Evolutionary conservation across 495 filamentous ascomycete species (phyloP).

Genomic region (Annulohypoxylon bovei): DNA sequence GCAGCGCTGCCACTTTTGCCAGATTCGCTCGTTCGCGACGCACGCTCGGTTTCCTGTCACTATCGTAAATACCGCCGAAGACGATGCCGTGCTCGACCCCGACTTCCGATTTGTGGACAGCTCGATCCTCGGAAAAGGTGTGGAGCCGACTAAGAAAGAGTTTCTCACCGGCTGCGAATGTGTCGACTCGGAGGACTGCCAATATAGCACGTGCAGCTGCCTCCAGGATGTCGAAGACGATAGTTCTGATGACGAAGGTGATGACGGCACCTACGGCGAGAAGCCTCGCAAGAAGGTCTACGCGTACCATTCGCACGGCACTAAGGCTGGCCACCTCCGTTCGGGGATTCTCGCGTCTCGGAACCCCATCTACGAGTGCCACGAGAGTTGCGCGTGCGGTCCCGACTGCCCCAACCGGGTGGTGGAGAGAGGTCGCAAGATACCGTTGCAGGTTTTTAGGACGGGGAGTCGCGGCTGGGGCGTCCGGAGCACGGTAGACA

Average conservation of each 20-base stretch:
- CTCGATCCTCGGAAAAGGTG: constrained; percentile 54
- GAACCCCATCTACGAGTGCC: constrained; percentile 86
- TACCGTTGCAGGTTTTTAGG: constrained; percentile 84
- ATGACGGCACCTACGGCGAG: constrained; percentile 10
- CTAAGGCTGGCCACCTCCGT: constrained; percentile 55
- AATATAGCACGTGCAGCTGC: constrained; percentile 60
- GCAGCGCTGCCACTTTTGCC: constrained; percentile 59
- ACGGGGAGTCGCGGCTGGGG: constrained; percentile 85
- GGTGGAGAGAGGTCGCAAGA: constrained; percentile 78
- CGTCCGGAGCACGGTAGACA: constrained; percentile 71
- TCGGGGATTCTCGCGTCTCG: constrained; percentile 60
- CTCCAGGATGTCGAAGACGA: constrained; percentile 59
- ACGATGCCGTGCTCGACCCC: constrained; percentile 54
- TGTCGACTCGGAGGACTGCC: constrained; percentile 57
- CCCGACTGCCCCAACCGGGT: constrained; percentile 78
- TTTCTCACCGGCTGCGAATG: constrained; percentile 67
- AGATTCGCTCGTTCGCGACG: constrained; percentile 58
- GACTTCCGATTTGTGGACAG: constrained; percentile 65
- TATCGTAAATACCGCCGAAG: constrained; percentile 57
- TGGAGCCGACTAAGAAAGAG: constrained; percentile 56
- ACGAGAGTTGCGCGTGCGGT: constrained; percentile 73
- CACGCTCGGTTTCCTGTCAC: constrained; percentile 54
- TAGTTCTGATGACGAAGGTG: constrained; percentile 37
- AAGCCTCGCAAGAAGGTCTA: constrained; percentile 46
- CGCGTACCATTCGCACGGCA: constrained; percentile 57